A percentile compares a stretch with the other conserved stretches of the same genome.
These are phyloP conservation scores for Mycena crocata DNA, from an alignment of 768 basidiomycete genomes.

Conservation along the genomic window DNA sequence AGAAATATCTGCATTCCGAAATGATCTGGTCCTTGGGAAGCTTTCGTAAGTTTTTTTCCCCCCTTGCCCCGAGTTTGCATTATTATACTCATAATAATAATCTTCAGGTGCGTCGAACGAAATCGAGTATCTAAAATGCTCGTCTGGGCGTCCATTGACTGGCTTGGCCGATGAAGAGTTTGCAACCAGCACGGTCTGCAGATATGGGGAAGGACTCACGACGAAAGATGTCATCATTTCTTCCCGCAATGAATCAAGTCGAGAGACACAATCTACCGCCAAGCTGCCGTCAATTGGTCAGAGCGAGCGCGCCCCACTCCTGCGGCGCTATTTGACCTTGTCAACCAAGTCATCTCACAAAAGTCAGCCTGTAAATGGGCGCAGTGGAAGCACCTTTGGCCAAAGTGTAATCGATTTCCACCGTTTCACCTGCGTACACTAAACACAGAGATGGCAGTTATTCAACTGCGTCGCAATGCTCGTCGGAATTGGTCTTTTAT, in stretches of 20 bases:
- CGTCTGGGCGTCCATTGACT: not conserved
- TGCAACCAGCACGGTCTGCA: not conserved
- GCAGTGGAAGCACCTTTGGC: constrained; percentile 76
- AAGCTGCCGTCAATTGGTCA: not conserved
- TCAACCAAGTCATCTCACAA: not conserved
- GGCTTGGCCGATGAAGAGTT: constrained; percentile 11
- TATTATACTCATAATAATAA: not conserved
- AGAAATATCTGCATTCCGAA: not conserved
- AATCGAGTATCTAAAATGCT: not conserved
- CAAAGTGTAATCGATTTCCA: constrained; percentile 63
- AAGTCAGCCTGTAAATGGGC: constrained; percentile 37
- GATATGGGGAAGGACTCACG: not conserved
- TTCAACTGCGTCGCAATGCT: constrained; percentile 91
- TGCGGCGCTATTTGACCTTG: not conserved
- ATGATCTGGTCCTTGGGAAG: not conserved
- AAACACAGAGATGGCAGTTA: constrained; percentile 57
- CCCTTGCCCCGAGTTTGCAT: not conserved
- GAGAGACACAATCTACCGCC: not conserved
- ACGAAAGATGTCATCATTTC: not conserved
- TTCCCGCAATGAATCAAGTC: not conserved
- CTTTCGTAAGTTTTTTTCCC: not conserved
- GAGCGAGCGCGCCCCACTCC: constrained; percentile 16
- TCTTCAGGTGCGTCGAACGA: not conserved
- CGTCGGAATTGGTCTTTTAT: constrained; percentile 89
- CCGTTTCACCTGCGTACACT: constrained; percentile 8